Evolutionary conservation across 75 land plant genomes (phyloP).

Genomic region (Picea glauca): DNA sequence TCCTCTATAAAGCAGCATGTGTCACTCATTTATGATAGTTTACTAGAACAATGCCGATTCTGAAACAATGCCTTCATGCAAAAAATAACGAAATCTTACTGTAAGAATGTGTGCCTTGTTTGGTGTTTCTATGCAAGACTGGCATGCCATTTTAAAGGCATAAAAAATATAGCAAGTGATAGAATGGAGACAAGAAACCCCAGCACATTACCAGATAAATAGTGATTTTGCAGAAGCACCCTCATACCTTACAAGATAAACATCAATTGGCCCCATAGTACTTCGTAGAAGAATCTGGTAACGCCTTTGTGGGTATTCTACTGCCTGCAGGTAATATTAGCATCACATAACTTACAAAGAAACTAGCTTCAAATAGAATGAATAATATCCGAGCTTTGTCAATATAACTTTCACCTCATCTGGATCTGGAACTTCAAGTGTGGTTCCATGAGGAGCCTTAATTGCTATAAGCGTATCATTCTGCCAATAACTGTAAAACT

Average conservation of each 20-base stretch:
- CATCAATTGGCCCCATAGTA: slow-evolving; percentile 73
- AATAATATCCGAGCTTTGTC: neutral
- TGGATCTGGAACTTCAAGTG: slow-evolving; percentile 91
- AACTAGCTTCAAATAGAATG: neutral
- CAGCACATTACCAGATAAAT: neutral
- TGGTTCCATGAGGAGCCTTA: slow-evolving; percentile 85
- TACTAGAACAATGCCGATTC: too few relatives aligned
- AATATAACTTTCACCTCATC: slow-evolving; percentile 47
- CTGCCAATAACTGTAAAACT: slow-evolving; percentile 23
- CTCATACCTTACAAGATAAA: slow-evolving; percentile 76
- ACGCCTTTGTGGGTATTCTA: slow-evolving; percentile 50
- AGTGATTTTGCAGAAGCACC: neutral
- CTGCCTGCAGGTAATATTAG: slow-evolving; percentile 27
- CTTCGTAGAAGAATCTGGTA: slow-evolving; percentile 72
- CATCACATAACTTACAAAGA: neutral
- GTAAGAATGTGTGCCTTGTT: neutral
- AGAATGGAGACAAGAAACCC: neutral
- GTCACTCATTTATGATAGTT: too few relatives aligned
- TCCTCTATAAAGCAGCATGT: too few relatives aligned
- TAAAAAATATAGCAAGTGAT: neutral
- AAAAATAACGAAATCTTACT: neutral
- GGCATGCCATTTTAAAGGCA: too few relatives aligned
- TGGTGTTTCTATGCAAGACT: neutral
- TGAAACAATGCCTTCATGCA: too few relatives aligned
- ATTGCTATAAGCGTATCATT: slow-evolving; percentile 73